Percentiles rank a stretch among this genome's conserved stretches.
Evolutionary conservation across 352 stramenopile species (phyloP).

Genomic region (Phytophthora brassicae): DNA sequence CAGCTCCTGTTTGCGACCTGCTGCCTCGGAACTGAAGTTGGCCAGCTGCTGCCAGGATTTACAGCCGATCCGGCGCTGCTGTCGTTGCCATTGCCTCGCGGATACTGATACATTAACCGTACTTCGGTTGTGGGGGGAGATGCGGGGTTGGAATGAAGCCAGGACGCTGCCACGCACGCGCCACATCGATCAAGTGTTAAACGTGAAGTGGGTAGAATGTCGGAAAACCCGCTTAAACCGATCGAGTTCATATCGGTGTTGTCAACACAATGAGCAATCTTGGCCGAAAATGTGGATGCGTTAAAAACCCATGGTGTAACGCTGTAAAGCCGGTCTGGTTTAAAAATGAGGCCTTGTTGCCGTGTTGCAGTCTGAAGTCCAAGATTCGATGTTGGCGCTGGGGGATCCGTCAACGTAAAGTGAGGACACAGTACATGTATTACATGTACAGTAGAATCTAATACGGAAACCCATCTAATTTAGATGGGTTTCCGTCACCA

Average conservation of each 20-base stretch:
- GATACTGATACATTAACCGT: neutral
- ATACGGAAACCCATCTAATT: too few species aligned
- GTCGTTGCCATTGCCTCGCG: conserved; percentile 17
- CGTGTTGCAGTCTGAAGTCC: too few species aligned
- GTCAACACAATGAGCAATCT: too few species aligned
- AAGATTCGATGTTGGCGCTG: too few species aligned
- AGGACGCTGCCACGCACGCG: conserved; percentile 24
- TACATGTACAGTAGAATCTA: too few species aligned
- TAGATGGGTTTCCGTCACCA: too few species aligned
- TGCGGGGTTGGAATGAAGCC: conserved; percentile 14
- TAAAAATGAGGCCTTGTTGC: too few species aligned
- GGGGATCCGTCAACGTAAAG: neutral
- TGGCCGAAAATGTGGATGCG: too few species aligned
- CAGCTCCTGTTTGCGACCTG: neutral
- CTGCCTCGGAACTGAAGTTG: conserved; percentile 23
- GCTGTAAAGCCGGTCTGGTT: too few species aligned
- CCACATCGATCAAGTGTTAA: conserved; percentile 28
- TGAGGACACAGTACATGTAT: conserved; percentile 5
- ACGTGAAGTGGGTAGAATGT: conserved; percentile 8
- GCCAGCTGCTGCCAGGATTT: conserved; percentile 18
- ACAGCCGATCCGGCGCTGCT: conserved; percentile 9
- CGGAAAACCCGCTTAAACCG: conserved; percentile 6
- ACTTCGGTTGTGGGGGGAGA: neutral
- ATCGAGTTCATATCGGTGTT: conserved; percentile 1
- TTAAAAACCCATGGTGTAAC: too few species aligned